These are phyloP conservation scores for Lasiosphaeria ovina DNA, from an alignment of 495 filamentous ascomycete genomes.

Conservation along the genomic window DNA sequence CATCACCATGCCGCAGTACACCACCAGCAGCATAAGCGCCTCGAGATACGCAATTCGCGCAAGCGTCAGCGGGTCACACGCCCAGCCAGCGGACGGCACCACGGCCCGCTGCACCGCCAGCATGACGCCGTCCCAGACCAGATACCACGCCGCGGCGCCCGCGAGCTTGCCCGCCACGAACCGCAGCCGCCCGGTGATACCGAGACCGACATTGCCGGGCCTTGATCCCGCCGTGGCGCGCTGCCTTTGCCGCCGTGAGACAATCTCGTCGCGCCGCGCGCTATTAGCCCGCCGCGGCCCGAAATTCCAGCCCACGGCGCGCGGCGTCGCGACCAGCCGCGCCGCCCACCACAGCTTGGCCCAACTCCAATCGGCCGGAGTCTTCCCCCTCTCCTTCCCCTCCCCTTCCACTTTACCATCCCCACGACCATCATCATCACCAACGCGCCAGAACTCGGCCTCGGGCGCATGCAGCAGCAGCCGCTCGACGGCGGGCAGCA, in stretches of 20 bases:
- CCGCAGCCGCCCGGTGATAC: background rate
- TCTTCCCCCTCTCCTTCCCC: background rate
- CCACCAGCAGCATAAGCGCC: constrained; percentile 9
- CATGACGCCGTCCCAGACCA: constrained; percentile 16
- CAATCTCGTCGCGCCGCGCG: background rate
- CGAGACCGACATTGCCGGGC: background rate
- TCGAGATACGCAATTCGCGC: constrained; percentile 10
- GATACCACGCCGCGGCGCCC: constrained; percentile 9
- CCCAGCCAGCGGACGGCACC: background rate
- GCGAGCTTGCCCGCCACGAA: background rate
- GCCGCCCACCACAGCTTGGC: constrained; percentile 14
- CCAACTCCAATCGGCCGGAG: constrained; percentile 10
- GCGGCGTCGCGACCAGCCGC: constrained; percentile 12
- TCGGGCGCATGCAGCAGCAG: constrained; percentile 16
- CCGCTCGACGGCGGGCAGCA: constrained; percentile 13
- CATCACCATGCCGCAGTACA: constrained; percentile 18
- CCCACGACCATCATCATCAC: background rate
- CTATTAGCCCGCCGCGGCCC: constrained; percentile 10
- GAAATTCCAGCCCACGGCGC: constrained; percentile 24
- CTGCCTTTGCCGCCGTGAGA: background rate
- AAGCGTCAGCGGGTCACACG: constrained; percentile 4
- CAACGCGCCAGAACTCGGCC: constrained; percentile 15
- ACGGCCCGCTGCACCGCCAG: constrained; percentile 5
- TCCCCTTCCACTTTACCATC: no score
- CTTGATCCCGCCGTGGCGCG: background rate